A percentile compares a stretch with the other conserved stretches of the same genome.
These are phyloP conservation scores for Penicillium sp. DNA, from an alignment of 2,329 filamentous ascomycete genomes.

Conservation along the genomic window DNA sequence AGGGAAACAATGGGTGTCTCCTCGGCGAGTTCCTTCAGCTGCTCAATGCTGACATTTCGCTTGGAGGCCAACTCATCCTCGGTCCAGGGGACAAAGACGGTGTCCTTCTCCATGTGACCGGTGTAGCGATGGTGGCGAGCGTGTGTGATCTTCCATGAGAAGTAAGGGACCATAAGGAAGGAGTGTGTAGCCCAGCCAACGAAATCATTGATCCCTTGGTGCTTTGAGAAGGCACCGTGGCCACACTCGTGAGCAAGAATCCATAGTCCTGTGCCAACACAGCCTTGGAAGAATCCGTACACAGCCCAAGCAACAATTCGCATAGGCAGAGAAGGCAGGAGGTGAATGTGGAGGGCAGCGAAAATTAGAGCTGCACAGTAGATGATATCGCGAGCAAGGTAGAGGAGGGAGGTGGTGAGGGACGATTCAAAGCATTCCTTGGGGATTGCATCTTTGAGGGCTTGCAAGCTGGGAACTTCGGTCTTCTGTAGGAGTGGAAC, in stretches of 20 bases:
- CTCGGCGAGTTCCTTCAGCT: slow-evolving; percentile 54
- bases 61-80: slow-evolving; percentile 33
- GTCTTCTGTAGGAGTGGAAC: not conserved
- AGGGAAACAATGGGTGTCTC: slow-evolving; percentile 61
- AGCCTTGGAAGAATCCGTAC: slow-evolving; percentile 64
- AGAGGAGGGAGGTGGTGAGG: slow-evolving; percentile 52
- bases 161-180: slow-evolving; percentile 65
- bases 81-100: slow-evolving; percentile 60
- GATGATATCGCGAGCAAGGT: slow-evolving; percentile 56
- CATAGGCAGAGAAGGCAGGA: slow-evolving; percentile 45
- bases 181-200: slow-evolving; percentile 67
- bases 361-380: slow-evolving; percentile 52
- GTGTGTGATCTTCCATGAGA: slow-evolving; percentile 71
- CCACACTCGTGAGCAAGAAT: slow-evolving; percentile 70
- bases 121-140: slow-evolving; percentile 67
- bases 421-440: slow-evolving; percentile 61
- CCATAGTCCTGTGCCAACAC: slow-evolving; percentile 67
- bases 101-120: slow-evolving; percentile 66
- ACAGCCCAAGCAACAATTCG: slow-evolving; percentile 53
- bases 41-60: slow-evolving; percentile 47
- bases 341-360: slow-evolving; percentile 55
- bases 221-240: slow-evolving; percentile 64
- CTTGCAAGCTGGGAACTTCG: slow-evolving; percentile 6
- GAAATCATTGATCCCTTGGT: slow-evolving; percentile 57
- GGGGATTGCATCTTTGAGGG: slow-evolving; percentile 53